These are phyloP conservation scores for Aspergillus phoenicis DNA, from an alignment of 2,329 filamentous ascomycete species.

Conservation along the genomic window DNA sequence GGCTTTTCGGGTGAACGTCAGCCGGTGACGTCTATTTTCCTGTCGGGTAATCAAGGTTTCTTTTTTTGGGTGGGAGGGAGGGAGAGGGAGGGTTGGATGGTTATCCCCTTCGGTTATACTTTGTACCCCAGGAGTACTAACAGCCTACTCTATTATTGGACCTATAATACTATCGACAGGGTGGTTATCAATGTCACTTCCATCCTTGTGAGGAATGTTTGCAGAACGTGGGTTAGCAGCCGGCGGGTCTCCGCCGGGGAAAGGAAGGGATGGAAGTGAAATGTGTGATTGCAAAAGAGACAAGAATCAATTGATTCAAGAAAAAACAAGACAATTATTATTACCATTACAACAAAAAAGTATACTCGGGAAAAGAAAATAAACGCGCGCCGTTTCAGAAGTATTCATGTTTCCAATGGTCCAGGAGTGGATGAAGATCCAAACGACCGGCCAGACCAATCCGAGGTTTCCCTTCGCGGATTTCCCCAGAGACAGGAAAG, in stretches of 20 bases:
- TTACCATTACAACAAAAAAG: not conserved
- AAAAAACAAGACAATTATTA: not conserved
- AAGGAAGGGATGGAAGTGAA: not conserved
- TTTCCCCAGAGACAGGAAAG: slow-evolving; percentile 2
- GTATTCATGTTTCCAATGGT: not conserved
- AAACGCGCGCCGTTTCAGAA: not conserved
- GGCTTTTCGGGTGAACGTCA: slow-evolving; percentile 26
- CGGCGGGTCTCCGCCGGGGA: not conserved
- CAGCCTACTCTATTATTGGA: too few species aligned
- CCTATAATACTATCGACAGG: not conserved
- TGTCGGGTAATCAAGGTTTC: not conserved
- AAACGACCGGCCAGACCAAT: slow-evolving; percentile 10
- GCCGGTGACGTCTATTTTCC: slow-evolving; percentile 3
- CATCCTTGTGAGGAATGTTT: not conserved
- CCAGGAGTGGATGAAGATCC: slow-evolving; percentile 6
- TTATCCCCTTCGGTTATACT: not conserved
- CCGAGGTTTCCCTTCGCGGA: slow-evolving; percentile 7
- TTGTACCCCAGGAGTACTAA: not conserved
- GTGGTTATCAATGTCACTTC: not conserved
- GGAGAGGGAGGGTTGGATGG: too few species aligned
- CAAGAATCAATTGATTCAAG: not conserved
- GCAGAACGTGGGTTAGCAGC: slow-evolving; percentile 3
- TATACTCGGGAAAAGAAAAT: not conserved
- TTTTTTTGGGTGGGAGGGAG: not conserved
- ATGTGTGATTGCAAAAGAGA: not conserved